Evolutionary conservation across 1,284 basidiomycete genomes (phyloP).

Genomic region (Leccinum ponderosum): DNA sequence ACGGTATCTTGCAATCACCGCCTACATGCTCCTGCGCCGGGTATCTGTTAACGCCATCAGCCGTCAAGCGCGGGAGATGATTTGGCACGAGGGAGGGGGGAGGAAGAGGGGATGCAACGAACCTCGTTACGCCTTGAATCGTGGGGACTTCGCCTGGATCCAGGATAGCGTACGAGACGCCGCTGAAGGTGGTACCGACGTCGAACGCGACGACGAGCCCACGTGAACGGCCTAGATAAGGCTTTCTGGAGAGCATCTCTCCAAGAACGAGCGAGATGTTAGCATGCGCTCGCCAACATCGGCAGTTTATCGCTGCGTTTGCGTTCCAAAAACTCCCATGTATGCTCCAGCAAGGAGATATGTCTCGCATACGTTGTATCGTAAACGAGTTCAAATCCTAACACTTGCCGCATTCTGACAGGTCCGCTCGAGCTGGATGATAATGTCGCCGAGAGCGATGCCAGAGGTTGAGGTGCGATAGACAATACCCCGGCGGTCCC

Average conservation of each 20-base stretch:
- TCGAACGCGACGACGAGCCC: conserved; percentile 53
- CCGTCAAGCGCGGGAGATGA: not conserved
- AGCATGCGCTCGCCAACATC: conserved; percentile 91
- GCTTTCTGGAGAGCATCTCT: conserved; percentile 34
- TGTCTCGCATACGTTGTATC: conserved; percentile 97
- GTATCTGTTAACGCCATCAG: conserved; percentile 33
- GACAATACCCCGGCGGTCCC: conserved; percentile 57
- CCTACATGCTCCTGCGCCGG: conserved; percentile 43
- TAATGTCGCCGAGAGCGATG: conserved; percentile 81
- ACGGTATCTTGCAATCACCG: conserved; percentile 55
- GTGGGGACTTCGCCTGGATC: conserved; percentile 50
- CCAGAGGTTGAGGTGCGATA: conserved; percentile 90
- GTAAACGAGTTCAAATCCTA: conserved; percentile 79
- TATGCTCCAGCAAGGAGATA: conserved; percentile 80
- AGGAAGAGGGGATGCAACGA: not conserved
- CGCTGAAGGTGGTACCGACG: conserved; percentile 55
- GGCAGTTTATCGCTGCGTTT: conserved; percentile 57
- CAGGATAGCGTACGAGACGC: conserved; percentile 46
- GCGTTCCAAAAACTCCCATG: conserved; percentile 81
- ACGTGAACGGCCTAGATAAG: conserved; percentile 36
- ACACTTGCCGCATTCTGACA: conserved; percentile 51
- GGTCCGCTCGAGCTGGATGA: conserved; percentile 46
- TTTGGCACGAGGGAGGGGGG: conserved; percentile 2
- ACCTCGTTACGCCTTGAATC: conserved; percentile 48
- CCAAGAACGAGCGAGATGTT: not conserved